A percentile compares a stretch with the other conserved stretches of the same genome.
These are phyloP conservation scores for Fusarium scirpi DNA, from an alignment of 2,329 filamentous ascomycete species.

Conservation along the genomic window DNA sequence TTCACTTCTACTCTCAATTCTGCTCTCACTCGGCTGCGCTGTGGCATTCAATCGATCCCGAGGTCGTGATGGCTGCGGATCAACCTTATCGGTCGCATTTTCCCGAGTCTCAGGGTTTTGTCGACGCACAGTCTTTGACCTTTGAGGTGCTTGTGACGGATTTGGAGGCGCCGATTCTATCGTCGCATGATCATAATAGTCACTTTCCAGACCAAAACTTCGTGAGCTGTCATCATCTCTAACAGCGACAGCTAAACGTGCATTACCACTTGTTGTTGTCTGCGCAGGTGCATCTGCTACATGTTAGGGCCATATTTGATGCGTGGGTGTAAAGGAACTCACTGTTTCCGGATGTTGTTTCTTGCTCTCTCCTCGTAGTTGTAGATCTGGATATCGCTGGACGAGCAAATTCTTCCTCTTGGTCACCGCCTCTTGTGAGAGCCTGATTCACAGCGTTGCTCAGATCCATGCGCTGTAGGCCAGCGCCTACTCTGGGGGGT, in stretches of 20 bases:
- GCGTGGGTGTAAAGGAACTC: neutral
- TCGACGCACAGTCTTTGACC: neutral
- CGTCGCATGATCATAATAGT: slow-evolving; percentile 54
- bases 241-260: slow-evolving; percentile 12
- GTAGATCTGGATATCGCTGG: slow-evolving; percentile 12
- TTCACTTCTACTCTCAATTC: neutral
- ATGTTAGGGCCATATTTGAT: slow-evolving; percentile 7
- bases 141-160: slow-evolving; percentile 7
- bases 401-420: slow-evolving; percentile 36
- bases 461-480: slow-evolving; percentile 45
- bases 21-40: neutral
- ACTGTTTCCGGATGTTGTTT: slow-evolving; percentile 39
- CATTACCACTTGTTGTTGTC: neutral
- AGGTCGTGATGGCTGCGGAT: slow-evolving; percentile 2
- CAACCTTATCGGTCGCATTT: neutral
- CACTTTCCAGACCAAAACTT: slow-evolving; percentile 54
- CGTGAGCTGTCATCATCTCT: slow-evolving; percentile 51
- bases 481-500: slow-evolving; percentile 39
- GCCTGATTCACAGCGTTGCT: slow-evolving; percentile 49
- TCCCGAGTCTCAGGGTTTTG: neutral
- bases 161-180: slow-evolving; percentile 50
- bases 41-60: neutral
- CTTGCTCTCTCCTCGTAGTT: slow-evolving; percentile 30
- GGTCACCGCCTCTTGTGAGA: slow-evolving; percentile 38
- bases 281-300: slow-evolving; percentile 4